A percentile compares a stretch with the other conserved stretches of the same genome.
phyloP scores from a whole-genome alignment of 2,329 filamentous ascomycete genomes.

The Beauveria caledonica region DNA sequence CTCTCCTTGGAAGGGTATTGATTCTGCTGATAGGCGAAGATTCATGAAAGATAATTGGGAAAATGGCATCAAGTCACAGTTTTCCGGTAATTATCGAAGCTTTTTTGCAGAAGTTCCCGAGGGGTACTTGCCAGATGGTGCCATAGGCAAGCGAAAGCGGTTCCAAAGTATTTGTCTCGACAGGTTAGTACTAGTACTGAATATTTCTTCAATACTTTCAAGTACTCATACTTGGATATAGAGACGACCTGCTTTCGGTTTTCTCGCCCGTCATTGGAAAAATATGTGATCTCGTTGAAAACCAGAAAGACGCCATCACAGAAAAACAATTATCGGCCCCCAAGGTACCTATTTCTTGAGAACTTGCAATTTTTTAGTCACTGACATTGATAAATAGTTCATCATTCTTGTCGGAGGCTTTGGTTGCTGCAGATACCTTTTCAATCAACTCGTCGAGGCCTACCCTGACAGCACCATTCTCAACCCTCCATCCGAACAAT shows the following conservation, averaged over 20 bases:
- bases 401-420: conserved; percentile 33
- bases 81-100: conserved; percentile 11
- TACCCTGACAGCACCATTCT: conserved; percentile 18
- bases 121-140: neutral
- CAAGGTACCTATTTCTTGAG: neutral
- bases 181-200: neutral
- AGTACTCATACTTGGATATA: neutral
- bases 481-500: conserved; percentile 21
- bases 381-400: conserved; percentile 18
- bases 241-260: conserved; percentile 17
- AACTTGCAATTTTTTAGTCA: neutral
- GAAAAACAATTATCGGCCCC: neutral
- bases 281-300: conserved; percentile 17
- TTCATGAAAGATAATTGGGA: conserved; percentile 20
- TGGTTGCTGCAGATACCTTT: conserved; percentile 25
- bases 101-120: conserved; percentile 18
- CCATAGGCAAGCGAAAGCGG: neutral
- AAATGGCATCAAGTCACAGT: conserved; percentile 18
- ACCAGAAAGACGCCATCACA: conserved; percentile 15
- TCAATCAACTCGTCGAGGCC: conserved; percentile 9
- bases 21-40: neutral
- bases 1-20: neutral
- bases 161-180: neutral
- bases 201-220: too few species aligned
- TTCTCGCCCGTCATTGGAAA: conserved; percentile 18